Evolutionary conservation across 2,329 filamentous ascomycete genomes (phyloP), one percentile per base, ranked within the genome.

Genomic region (Diaporthe capsici): DNA sequence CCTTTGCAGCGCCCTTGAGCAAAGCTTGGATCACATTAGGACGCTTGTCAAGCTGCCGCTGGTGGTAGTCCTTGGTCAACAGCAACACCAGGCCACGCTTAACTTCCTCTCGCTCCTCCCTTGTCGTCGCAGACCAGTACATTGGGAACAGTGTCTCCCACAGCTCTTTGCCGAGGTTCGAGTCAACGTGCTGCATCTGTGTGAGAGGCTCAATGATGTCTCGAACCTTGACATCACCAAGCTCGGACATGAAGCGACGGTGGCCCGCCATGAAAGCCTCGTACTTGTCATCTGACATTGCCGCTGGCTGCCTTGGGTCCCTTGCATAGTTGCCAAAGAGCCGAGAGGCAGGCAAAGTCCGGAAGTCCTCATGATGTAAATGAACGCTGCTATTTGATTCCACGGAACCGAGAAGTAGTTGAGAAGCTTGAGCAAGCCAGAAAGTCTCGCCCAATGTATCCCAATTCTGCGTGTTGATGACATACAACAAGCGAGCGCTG

Each of bases 21-120:
- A 99, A 89, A 10, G 96, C 97, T 81, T 98, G 95, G 3, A 99
- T 93, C 47, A 98, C 97, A 81, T 99, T 99, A 3, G 97, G 97
- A 63, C 97, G 91, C 85, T 95, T 96, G 83, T 98, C 97, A 73
- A 98, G 93, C 82, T 99, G 97, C 71, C 96, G 92, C 77, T 94
- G 94, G 83, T 99, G 97, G 83, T 96, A 98, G 81, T 99, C 97
- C 82, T 98, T 98, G 2, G 96, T 98, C 13, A 99, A 88, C 15
- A 99, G 88, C 4, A 92, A 90, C n/a, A 98, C 94, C 84, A 99
- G 91, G 20, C 95, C 96, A 80, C 96, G 95, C 83, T 98, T 95
- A 47, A 99, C 89, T 78, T 99, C 97, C 42, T 91, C 90, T 74
- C 96, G 93, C 81, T 99, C 97, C 79, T 99, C 97, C 80, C 92